Percentiles rank a stretch among this genome's conserved stretches.
Evolutionary conservation across 805 yeast species (phyloP).

Genomic region (Kodamaea hsintzibuensis): DNA sequence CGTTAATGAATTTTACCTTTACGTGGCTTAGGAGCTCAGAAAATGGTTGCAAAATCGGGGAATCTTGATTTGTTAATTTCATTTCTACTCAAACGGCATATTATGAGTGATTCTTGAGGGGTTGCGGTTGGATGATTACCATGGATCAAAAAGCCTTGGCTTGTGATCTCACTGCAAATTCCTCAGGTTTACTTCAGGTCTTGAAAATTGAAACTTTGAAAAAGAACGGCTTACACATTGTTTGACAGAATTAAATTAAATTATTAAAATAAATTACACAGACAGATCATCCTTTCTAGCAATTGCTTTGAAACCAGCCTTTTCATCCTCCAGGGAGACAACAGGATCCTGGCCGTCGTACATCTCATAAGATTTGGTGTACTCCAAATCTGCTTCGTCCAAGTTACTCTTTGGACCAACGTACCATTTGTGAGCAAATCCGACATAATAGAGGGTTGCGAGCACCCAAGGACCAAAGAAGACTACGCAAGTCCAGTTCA

Average conservation of each 20-base stretch:
- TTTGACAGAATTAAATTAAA: background rate
- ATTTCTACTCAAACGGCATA: no score
- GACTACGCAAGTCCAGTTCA: constrained; percentile 64
- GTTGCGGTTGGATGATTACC: no score
- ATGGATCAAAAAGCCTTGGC: no score
- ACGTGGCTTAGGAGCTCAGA: no score
- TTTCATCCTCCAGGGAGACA: constrained; percentile 7
- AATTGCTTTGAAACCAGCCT: background rate
- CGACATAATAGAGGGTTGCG: constrained; percentile 49
- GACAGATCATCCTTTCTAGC: constrained; percentile 3
- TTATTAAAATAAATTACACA: background rate
- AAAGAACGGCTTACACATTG: no score
- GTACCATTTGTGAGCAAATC: constrained; percentile 60
- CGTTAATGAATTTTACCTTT: no score
- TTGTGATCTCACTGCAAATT: no score
- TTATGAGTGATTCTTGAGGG: no score
- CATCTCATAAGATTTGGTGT: constrained; percentile 19
- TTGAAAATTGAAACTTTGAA: no score
- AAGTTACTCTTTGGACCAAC: constrained; percentile 59
- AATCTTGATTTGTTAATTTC: no score
- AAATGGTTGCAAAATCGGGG: no score
- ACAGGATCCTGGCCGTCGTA: constrained; percentile 7
- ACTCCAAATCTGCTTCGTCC: constrained; percentile 34
- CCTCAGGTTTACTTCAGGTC: no score
- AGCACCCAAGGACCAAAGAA: constrained; percentile 60